Base-by-base conservation (phyloP, 169 alveolate species). In the Condylostoma magnum region DNA sequence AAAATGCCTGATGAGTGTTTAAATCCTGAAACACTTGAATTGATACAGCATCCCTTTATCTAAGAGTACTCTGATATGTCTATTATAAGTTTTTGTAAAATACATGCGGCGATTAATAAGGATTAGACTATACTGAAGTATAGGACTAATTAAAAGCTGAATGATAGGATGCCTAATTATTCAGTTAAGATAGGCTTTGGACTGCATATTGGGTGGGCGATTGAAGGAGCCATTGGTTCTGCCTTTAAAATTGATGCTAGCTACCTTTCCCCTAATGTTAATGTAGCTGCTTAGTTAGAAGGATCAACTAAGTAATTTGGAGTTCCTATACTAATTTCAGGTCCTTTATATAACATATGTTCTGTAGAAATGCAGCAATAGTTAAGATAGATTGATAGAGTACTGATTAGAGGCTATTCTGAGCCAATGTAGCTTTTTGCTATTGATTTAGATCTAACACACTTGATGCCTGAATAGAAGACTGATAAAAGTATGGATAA, bases 371-470 rank as follows among this genome's bases (percentile, higher is more conserved):
- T 84, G 68, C 72, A 85, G 74, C 46, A 77, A 18, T 80, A 83
- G 38, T 79, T 94, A 47, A 84, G 99, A 68, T 90, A 87, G 37
- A 93, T 96, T 33, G 99, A 96, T 75, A 77, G 92, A 37, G 98
- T 95, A 2, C 89, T 92, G 6, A 93, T 96, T 48, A 96, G 95
- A 84, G 99, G 99, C 28, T 81, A 94, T 43, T 78, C 86, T 15
- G 83, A 82, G 53, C 99, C 99, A 15, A 55, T 94, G 27, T 91
- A 89, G 30, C 82, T 96, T 31, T 94, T 78, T 76, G 94, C 99
- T 4, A 70, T 91, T 57, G 99, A 96, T 67, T 47, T 84, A 46
- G 86, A 84, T 5, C 55, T 77, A 3, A 74, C 66, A 15, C 38
- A 50, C 6, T 55, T 82, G 15, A 77, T 20, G 80, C 92, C n/a